A percentile compares a stretch with the other conserved stretches of the same genome.
These are phyloP conservation scores for Epichloe gansuensis DNA, from an alignment of 2,329 filamentous ascomycete genomes.

Conservation along the genomic window DNA sequence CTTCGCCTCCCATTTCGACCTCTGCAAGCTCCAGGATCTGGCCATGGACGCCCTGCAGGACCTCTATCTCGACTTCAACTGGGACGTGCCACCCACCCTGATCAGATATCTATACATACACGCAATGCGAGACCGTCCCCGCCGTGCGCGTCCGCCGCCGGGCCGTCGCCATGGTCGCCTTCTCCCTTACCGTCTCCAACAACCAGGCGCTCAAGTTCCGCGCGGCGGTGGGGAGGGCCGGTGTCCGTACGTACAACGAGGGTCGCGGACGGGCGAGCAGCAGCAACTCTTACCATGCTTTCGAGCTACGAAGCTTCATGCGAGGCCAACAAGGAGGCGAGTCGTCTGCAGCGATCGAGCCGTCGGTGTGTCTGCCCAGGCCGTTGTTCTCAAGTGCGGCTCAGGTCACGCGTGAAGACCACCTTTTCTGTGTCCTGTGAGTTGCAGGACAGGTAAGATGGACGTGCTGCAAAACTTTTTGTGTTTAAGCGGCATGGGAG, in stretches of 20 bases:
- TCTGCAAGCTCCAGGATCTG: constrained; percentile 40
- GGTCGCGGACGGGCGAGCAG: neutral
- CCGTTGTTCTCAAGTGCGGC: constrained; percentile 17
- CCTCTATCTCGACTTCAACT: constrained; percentile 45
- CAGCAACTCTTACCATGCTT: constrained; percentile 5
- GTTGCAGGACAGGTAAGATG: neutral
- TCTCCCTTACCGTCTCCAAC: constrained; percentile 31
- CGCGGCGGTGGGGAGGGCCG: constrained; percentile 40
- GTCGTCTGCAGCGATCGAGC: neutral
- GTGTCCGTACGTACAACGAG: constrained; percentile 39
- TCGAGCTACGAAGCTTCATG: neutral
- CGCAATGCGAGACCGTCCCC: constrained; percentile 35
- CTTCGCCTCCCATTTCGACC: constrained; percentile 40
- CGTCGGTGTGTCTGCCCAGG: constrained; percentile 10
- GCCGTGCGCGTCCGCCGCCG: constrained; percentile 44
- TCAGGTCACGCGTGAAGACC: constrained; percentile 15
- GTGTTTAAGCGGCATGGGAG: too few relatives aligned
- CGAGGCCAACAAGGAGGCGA: neutral
- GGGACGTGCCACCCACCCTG: constrained; percentile 42
- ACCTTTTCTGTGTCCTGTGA: constrained; percentile 15
- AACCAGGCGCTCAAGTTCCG: constrained; percentile 19
- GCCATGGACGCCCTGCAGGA: constrained; percentile 49
- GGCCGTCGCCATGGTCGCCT: constrained; percentile 50
- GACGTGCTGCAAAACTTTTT: too few relatives aligned
- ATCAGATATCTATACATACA: constrained; percentile 43